These are phyloP conservation scores for Pseudogymnoascus sp. DNA, from an alignment of 2,329 filamentous ascomycete species.

Conservation along the genomic window DNA sequence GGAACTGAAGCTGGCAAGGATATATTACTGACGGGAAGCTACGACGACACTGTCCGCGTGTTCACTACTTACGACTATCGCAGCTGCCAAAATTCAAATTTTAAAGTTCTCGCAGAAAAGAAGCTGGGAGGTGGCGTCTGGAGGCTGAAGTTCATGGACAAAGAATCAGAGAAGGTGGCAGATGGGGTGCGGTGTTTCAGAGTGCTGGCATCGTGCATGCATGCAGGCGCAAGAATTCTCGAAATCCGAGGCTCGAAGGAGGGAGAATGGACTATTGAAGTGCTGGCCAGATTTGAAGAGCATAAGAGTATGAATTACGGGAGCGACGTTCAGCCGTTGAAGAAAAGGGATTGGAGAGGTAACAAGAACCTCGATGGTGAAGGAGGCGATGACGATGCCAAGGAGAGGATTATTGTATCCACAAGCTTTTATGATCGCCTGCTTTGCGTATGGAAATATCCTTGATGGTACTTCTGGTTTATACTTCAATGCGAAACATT, in stretches of 20 bases:
- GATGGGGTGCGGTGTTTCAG: conserved; percentile 28
- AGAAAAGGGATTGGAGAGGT: conserved; percentile 16
- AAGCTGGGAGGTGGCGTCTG: conserved; percentile 76
- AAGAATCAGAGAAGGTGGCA: not conserved
- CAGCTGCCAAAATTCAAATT: conserved; percentile 29
- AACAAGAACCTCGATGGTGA: not conserved
- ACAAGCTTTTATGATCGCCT: conserved; percentile 71
- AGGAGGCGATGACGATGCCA: conserved; percentile 7
- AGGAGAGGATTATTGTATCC: conserved; percentile 37
- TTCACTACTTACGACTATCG: conserved; percentile 41
- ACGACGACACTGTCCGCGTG: conserved; percentile 75
- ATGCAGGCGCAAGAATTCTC: conserved; percentile 69
- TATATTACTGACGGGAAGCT: conserved; percentile 76
- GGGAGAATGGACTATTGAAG: conserved; percentile 49
- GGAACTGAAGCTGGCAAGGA: conserved; percentile 35
- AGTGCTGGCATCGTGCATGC: conserved; percentile 88
- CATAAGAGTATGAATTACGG: conserved; percentile 95
- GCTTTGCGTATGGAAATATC: conserved; percentile 54
- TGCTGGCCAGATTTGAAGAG: conserved; percentile 67
- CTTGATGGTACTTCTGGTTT: not conserved
- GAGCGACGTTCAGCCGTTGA: conserved; percentile 53
- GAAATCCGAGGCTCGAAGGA: conserved; percentile 32
- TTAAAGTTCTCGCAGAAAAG: conserved; percentile 50
- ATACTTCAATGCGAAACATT: conserved; percentile 1
- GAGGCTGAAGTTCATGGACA: conserved; percentile 59